Base-by-base conservation (phyloP, 352 stramenopile species). In the Phytophthora tentaculata region DNA sequence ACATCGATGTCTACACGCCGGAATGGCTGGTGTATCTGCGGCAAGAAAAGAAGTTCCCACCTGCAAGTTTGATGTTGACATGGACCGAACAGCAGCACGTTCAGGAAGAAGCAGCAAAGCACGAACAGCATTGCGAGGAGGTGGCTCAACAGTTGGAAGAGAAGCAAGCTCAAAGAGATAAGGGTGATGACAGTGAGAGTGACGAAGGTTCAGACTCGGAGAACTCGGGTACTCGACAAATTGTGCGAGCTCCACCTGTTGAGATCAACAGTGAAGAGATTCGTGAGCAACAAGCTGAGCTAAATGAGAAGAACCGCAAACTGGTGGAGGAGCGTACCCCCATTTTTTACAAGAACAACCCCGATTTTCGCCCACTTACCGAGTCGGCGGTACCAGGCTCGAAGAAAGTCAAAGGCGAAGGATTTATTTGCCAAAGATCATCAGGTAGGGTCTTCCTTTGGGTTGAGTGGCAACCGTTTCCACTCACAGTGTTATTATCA, bases 291-390 rank as follows among this genome's bases (percentile, higher is more conserved):
- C 74, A 90, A 74, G 61, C 66, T 20, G 69, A 80, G 22, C 28
- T 93, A 26, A 67, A 81, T 32, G 56, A 69, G 9, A 79, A 85
- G 51, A 92, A 91, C 32, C 52, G 68, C 5, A 77, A 80, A 48
- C 60, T 91, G 19, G 82, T 92, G 39, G 74, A 79, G 37, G 79
- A 91, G 28, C 81, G 83, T 5, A 84, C 65, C 17, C 63, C 73
- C 9, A 83, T 91, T 48, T 95, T 95, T 49, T 90, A 89, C 65
- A 74, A 81, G 61, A 88, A 89, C 56, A 95, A 95, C 26, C 85
- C 84, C 20, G 73, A 67, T 4, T 92, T 95, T 54, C 56, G 73
- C 24, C 67, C 67, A 13, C 76, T 91, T 47, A 77, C 69, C 5
- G 71, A 88, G 17, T 45, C 22, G 55, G 75, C 65, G 19, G 48